A percentile compares a stretch with the other conserved stretches of the same genome.
Conservation (phyloP, 768 basidiomycete genomes). For the Inosperma sp. region DNA sequence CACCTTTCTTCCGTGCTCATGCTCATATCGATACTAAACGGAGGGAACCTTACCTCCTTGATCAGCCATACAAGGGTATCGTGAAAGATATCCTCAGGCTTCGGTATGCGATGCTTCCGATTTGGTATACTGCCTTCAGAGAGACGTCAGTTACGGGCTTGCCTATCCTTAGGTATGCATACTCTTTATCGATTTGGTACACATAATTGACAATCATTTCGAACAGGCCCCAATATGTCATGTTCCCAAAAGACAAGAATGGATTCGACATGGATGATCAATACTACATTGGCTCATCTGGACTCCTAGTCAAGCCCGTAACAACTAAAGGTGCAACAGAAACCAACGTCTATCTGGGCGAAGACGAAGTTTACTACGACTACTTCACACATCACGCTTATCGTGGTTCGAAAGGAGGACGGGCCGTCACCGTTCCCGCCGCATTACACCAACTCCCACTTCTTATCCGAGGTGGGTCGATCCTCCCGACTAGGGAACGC, state of each 20-base stretch:
- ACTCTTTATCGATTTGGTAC: neutral
- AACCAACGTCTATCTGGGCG: slow-evolving; percentile 76
- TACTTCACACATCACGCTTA: slow-evolving; percentile 75
- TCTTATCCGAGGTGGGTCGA: slow-evolving; percentile 86
- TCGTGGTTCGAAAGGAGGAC: slow-evolving; percentile 61
- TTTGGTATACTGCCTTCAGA: slow-evolving; percentile 98
- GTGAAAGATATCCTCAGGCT: slow-evolving; percentile 74
- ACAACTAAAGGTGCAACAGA: slow-evolving; percentile 67
- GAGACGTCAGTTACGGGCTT: slow-evolving; percentile 78
- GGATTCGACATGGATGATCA: slow-evolving; percentile 94
- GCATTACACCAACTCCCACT: slow-evolving; percentile 79
- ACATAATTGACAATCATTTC: neutral
- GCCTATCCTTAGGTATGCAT: slow-evolving; percentile 80
- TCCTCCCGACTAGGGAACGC: slow-evolving; percentile 82
- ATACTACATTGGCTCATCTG: slow-evolving; percentile 84
- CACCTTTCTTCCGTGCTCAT: slow-evolving; percentile 98
- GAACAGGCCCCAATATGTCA: slow-evolving; percentile 86
- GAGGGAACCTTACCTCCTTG: slow-evolving; percentile 89
- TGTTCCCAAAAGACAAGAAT: slow-evolving; percentile 82
- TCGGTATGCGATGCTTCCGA: slow-evolving; percentile 80
- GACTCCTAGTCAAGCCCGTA: slow-evolving; percentile 89
- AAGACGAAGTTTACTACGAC: slow-evolving; percentile 93
- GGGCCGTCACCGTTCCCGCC: slow-evolving; percentile 69
- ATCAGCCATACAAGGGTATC: slow-evolving; percentile 84
- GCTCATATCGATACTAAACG: slow-evolving; percentile 98